phyloP scores from a whole-genome alignment of 257 asterid genomes.

The Cinchona pubescens region DNA sequence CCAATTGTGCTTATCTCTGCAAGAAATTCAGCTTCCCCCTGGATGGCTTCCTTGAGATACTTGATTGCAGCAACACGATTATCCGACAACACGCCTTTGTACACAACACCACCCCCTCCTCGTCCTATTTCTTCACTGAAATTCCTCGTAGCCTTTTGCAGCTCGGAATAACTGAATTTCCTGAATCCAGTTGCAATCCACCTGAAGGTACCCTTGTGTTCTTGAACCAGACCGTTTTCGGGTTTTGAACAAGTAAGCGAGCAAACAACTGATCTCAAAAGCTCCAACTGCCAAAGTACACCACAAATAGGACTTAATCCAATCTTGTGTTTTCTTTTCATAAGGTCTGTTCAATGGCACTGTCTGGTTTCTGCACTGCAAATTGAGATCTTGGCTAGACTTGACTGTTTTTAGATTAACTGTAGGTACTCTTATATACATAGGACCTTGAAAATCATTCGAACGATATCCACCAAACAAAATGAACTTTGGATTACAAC shows the following conservation, averaged over 20 bases:
- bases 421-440: constrained; percentile 28
- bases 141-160: constrained; percentile 33
- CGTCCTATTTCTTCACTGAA: constrained; percentile 42
- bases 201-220: constrained; percentile 26
- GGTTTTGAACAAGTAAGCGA: constrained; percentile 24
- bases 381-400: not conserved
- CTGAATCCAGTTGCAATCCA: constrained; percentile 28
- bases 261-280: constrained; percentile 25
- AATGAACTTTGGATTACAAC: constrained; percentile 28
- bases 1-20: constrained; percentile 32
- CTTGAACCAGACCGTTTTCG: not conserved
- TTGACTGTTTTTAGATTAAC: not conserved
- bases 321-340: constrained; percentile 2
- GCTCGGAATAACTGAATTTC: constrained; percentile 39
- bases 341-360: constrained; percentile 5
- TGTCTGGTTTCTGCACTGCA: constrained; percentile 4
- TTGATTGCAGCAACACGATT: constrained; percentile 36
- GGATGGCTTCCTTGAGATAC: constrained; percentile 24
- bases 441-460: not conserved
- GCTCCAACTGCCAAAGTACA: constrained; percentile 19
- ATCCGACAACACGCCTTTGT: constrained; percentile 34
- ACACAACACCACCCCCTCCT: constrained; percentile 42
- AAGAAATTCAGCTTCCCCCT: constrained; percentile 43
- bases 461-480: constrained; percentile 36
- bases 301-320: constrained; percentile 7